Base-by-base conservation (phyloP, 257 asterid species). In the Phtheirospermum japonicum region DNA sequence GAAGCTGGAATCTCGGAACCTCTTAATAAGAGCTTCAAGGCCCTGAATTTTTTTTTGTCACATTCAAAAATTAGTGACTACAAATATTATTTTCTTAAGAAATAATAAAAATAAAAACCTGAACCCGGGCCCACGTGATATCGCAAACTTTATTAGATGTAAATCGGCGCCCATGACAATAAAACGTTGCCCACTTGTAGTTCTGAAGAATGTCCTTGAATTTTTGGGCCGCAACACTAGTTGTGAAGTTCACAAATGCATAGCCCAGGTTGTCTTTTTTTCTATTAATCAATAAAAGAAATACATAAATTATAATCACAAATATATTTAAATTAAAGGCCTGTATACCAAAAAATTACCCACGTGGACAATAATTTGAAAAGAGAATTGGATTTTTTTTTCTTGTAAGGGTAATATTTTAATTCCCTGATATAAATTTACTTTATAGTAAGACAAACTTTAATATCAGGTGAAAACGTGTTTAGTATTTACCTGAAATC, bases 221-320 rank as follows among this genome's bases (percentile, higher is more conserved):
- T 36, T 45, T 64, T 1, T 0, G 0, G 0, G 89, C 92, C 0
- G 77, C 80, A 0, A 12, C 57, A 0, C 39, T 45, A 4, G 50
- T 72, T 0, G 89, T 80, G 65, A 84, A 76, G 65, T 84, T 86
- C 4, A 82, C 87, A 8, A 84, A 86, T 0, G 83, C 89, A 36
- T 79, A 86, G 0, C 95, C 95, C 0, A 83, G 28, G 30, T 84
- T 86, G 6, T 62, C 62, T 2, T 46, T 19, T 9, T 7, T 68
- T 37, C 80, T 76, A 16, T n/a, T 5, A 17, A 8, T 6, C 54
- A 17, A 43, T 11, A 0, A 0, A 43, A 43, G 50, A 13, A 43
- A n/a, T 5, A 43, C n/a, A n/a, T n/a, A 40, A 40, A 5, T 12
- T 11, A 4, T 7, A 40, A 12, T 8, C 48, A 11, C 48, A 4